Evolutionary conservation across 1,284 basidiomycete species (phyloP).

Genomic region (Thelephora terrestris): DNA sequence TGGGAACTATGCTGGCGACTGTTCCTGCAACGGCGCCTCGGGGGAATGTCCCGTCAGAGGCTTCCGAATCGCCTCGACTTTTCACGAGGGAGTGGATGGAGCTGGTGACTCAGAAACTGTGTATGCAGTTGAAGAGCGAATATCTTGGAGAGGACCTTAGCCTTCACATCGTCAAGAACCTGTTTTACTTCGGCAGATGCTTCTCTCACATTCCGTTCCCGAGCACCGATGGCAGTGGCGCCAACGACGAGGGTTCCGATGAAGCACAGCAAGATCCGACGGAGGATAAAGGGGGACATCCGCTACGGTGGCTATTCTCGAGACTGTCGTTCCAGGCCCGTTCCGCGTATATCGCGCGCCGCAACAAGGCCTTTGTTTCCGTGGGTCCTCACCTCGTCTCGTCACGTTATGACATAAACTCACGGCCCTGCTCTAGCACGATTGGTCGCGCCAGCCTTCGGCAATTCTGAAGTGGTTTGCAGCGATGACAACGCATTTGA

Average conservation of each 20-base stretch:
- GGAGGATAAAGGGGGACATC: conserved; percentile 32
- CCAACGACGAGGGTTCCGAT: conserved; percentile 23
- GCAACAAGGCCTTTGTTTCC: conserved; percentile 37
- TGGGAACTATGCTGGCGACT: conserved; percentile 62
- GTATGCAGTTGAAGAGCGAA: conserved; percentile 74
- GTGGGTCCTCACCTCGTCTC: conserved; percentile 28
- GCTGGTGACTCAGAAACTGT: conserved; percentile 68
- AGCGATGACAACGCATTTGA: conserved; percentile 74
- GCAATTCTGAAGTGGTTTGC: conserved; percentile 91
- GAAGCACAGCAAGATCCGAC: conserved; percentile 16
- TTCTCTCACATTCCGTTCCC: conserved; percentile 43
- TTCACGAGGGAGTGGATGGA: conserved; percentile 49
- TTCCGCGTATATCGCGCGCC: conserved; percentile 59
- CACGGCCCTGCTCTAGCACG: conserved; percentile 24
- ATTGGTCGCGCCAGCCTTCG: conserved; percentile 75
- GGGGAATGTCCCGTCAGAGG: conserved; percentile 21
- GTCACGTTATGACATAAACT: not conserved
- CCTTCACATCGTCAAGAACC: conserved; percentile 87
- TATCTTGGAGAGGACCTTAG: conserved; percentile 71
- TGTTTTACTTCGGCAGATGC: conserved; percentile 85
- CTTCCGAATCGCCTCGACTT: conserved; percentile 24
- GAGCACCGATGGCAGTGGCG: conserved; percentile 20
- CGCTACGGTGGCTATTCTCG: conserved; percentile 88
- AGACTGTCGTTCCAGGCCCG: conserved; percentile 84
- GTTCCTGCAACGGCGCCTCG: conserved; percentile 32